Evolutionary conservation across 169 alveolate genomes (phyloP), one percentile per base, ranked within the genome.

Genomic region (Theileria equi): DNA sequence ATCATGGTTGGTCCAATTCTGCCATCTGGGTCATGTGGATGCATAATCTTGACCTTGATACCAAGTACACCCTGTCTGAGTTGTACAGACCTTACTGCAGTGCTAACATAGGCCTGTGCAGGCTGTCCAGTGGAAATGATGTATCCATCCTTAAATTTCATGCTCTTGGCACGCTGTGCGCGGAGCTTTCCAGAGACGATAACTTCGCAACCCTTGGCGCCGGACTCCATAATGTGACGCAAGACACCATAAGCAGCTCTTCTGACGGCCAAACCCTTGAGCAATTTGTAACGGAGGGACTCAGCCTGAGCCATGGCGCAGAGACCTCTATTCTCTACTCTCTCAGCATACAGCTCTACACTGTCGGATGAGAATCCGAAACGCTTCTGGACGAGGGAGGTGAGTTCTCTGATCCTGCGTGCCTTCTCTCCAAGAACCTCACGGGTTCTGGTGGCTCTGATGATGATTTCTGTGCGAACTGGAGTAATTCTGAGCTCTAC

Each of bases 231-330:
- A 47, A 96, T 96, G 82, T 89, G 94, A 78, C 98, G 95, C 53
- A 97, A 88, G 52, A 96, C 98, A 63, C 98, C 98, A 82, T 96
- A 96, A 69, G 99, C 98, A 55, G 99, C 99, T 50, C 98, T 91
- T 89, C 99, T 92, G 64, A 97, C 99, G 7, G 99, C 98, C 53
- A 96, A 93, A 11, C 99, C 98, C 79, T 93, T 91, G 64, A 98
- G 93, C 19, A 98, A 92, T 88, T 97, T 98, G 89, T 94, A 95
- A 79, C 98, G 95, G 32, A 98, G 89, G 74, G 98, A 91, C 88
- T 98, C 99, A 31, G 99, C 99, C 89, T 98, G 98, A 41, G 98
- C 99, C 96, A 97, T 94, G 60, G 99, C 99, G 79, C 99, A 96
- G 40, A 97, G 89, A 16, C 98, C 99, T 61, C 97, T 91, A 82